A percentile compares a stretch with the other conserved stretches of the same genome.
These are phyloP conservation scores for Chaetoceros tenuissimus DNA, from an alignment of 108 stramenopile species.

Conservation along the genomic window DNA sequence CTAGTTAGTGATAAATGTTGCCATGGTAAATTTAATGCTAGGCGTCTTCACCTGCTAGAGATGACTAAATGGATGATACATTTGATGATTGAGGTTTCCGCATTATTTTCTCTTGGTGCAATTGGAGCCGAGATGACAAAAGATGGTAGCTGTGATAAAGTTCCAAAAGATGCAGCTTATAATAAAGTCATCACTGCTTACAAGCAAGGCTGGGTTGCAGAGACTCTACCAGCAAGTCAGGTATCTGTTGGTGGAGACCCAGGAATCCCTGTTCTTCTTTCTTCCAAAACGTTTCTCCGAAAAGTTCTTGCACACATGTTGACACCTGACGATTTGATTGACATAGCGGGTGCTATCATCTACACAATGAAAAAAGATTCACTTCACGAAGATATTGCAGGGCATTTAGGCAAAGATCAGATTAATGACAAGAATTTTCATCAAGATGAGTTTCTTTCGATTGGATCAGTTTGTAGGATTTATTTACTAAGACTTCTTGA, in stretches of 20 bases:
- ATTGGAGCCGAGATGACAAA: constrained; percentile 18
- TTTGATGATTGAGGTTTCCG: constrained; percentile 80
- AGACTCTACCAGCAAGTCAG: constrained; percentile 50
- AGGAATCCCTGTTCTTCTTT: constrained; percentile 58
- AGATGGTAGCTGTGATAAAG: neutral
- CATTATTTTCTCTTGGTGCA: constrained; percentile 56
- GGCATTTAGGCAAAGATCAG: neutral
- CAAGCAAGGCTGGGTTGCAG: constrained; percentile 47
- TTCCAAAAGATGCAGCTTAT: neutral
- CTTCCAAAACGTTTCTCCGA: constrained; percentile 74
- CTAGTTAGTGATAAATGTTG: constrained; percentile 66
- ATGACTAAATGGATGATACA: constrained; percentile 83
- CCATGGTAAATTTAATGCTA: constrained; percentile 82
- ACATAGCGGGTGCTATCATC: constrained; percentile 75
- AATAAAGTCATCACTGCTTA: constrained; percentile 22
- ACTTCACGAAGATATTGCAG: neutral
- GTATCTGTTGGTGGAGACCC: constrained; percentile 82
- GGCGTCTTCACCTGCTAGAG: constrained; percentile 73
- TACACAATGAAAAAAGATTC: constrained; percentile 64
- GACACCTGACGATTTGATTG: constrained; percentile 79
- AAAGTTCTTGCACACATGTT: constrained; percentile 82
- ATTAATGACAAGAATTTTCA: constrained; percentile 1
- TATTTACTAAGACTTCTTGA: constrained; percentile 80
- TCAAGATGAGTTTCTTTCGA: constrained; percentile 39
- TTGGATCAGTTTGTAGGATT: constrained; percentile 66